Evolutionary conservation across 23 red algal species (phyloP).

Genomic region (Gracilaria gracilis): DNA sequence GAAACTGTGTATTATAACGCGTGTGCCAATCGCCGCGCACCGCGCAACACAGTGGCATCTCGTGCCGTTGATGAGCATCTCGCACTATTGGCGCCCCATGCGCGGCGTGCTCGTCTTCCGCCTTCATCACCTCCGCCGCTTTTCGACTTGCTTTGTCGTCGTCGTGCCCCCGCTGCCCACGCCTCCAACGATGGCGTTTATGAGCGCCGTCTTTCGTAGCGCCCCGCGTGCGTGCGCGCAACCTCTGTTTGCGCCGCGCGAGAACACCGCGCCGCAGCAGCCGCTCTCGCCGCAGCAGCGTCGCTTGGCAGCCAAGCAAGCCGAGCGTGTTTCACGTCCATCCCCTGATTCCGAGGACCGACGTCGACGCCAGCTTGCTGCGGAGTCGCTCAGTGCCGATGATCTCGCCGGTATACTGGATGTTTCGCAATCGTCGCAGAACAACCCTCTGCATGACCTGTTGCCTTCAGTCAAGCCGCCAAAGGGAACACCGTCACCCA

Average conservation of each 20-base stretch:
- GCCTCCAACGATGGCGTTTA: conserved; percentile 5
- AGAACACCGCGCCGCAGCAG: not conserved
- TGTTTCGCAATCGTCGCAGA: not conserved
- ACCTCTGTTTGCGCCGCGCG: not conserved
- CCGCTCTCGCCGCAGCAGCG: not conserved
- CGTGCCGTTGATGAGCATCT: not conserved
- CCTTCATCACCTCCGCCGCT: not conserved
- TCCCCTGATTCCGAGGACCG: conserved; percentile 5
- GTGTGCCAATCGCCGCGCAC: not conserved
- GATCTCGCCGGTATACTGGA: conserved; percentile 1
- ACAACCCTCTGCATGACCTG: not conserved
- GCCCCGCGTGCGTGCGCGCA: not conserved
- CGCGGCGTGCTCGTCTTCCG: no score
- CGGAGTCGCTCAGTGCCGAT: conserved; percentile 12
- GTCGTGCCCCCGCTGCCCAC: not conserved
- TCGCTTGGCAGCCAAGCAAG: conserved; percentile 10
- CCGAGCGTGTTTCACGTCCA: not conserved
- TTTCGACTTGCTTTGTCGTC: not conserved
- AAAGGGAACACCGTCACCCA: not conserved
- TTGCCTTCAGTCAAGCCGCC: conserved; percentile 1
- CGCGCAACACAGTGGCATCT: not conserved
- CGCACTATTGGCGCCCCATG: no score
- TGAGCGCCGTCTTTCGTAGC: not conserved
- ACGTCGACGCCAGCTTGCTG: conserved; percentile 17
- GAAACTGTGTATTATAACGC: not conserved